These are phyloP conservation scores for Cyberlindnera xylosilytica DNA, from an alignment of 805 yeast species.

Conservation along the genomic window DNA sequence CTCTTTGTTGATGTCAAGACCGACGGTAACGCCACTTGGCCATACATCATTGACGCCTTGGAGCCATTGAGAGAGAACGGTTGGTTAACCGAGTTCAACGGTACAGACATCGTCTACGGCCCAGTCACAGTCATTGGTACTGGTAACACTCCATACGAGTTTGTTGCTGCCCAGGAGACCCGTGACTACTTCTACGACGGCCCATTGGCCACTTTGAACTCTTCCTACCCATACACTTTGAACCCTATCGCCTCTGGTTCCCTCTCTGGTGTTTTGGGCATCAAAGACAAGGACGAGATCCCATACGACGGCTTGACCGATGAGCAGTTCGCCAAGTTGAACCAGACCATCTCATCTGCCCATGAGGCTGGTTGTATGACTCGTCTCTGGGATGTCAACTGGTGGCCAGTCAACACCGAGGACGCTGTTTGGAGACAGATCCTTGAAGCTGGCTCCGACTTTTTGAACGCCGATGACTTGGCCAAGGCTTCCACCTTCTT, in stretches of 20 bases:
- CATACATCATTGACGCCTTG: slow-evolving; percentile 44
- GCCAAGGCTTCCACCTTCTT: slow-evolving; percentile 31
- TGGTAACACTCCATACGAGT: slow-evolving; percentile 59
- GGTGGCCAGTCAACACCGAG: slow-evolving; percentile 58
- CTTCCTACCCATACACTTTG: slow-evolving; percentile 24
- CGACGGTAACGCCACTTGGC: slow-evolving; percentile 43
- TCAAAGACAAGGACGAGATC: slow-evolving; percentile 7
- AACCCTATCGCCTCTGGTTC: slow-evolving; percentile 45
- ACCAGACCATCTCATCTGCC: slow-evolving; percentile 34
- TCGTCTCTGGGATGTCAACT: slow-evolving; percentile 70
- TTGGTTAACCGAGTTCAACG: slow-evolving; percentile 46
- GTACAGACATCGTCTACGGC: slow-evolving; percentile 39
- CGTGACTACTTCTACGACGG: slow-evolving; percentile 48
- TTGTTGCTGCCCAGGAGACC: slow-evolving; percentile 31
- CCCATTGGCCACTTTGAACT: slow-evolving; percentile 34
- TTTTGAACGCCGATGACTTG: slow-evolving; percentile 66
- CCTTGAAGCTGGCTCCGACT: slow-evolving; percentile 49
- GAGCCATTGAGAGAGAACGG: slow-evolving; percentile 47
- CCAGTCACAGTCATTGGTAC: slow-evolving; percentile 68
- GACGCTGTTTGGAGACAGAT: slow-evolving; percentile 49
- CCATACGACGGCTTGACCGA: slow-evolving; percentile 32
- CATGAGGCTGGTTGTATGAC: slow-evolving; percentile 53
- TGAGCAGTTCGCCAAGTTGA: slow-evolving; percentile 34
- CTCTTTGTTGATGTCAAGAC: slow-evolving; percentile 69
- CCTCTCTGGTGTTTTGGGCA: slow-evolving; percentile 31